Evolutionary conservation across 78 protist genomes (phyloP).

Genomic region (Dictyostelium discoideum): DNA sequence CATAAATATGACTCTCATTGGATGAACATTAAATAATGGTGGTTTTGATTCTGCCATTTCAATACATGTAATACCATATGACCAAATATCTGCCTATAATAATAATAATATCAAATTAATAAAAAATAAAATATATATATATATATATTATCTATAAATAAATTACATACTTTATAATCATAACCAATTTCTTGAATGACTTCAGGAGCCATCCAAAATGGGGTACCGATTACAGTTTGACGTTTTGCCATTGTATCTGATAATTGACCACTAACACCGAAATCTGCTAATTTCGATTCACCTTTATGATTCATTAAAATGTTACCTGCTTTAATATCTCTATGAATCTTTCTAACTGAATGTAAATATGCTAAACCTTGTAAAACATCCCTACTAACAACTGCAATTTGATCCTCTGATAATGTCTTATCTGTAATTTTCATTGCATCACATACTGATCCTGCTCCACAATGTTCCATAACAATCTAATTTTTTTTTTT

Average conservation of each 20-base stretch:
- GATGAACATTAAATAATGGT: constrained; percentile 88
- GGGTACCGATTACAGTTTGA: constrained; percentile 90
- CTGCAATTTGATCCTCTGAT: constrained; percentile 90
- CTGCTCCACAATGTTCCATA: constrained; percentile 95
- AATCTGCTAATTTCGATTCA: constrained; percentile 83
- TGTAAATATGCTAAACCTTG: constrained; percentile 84
- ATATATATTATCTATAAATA: too few species aligned
- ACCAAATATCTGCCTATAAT: constrained; percentile 91
- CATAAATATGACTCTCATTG: constrained; percentile 90
- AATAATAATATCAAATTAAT: neutral
- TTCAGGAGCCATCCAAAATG: constrained; percentile 97
- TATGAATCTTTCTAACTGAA: constrained; percentile 89
- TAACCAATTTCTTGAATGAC: constrained; percentile 89
- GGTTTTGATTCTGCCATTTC: constrained; percentile 92
- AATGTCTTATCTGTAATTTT: constrained; percentile 81
- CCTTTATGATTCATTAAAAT: constrained; percentile 80
- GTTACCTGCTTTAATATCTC: constrained; percentile 95
- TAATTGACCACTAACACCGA: constrained; percentile 82
- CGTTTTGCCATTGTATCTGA: constrained; percentile 72
- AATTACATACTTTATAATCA: constrained; percentile 48
- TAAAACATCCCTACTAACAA: constrained; percentile 85
- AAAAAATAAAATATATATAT: neutral
- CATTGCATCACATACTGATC: constrained; percentile 87
- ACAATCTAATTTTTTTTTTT: constrained; percentile 71
- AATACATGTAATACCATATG: constrained; percentile 93